These are phyloP conservation scores for Hypomyces perniciosus DNA, from an alignment of 2,329 filamentous ascomycete species.

Conservation along the genomic window DNA sequence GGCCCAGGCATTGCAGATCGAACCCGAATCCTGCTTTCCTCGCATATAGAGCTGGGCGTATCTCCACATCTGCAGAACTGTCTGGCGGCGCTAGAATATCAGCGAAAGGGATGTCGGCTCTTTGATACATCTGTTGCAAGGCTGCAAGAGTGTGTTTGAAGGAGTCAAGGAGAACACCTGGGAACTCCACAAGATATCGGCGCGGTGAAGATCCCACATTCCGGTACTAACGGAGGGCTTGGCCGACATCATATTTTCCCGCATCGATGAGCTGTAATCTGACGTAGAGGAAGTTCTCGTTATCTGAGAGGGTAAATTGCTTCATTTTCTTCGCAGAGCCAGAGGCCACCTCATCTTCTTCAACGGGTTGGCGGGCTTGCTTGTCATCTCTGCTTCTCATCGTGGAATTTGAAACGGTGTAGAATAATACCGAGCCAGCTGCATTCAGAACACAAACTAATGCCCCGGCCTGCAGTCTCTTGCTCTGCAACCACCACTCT, in stretches of 20 bases:
- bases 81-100: constrained; percentile 36
- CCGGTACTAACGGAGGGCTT: constrained; percentile 27
- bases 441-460: constrained; percentile 44
- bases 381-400: constrained; percentile 12
- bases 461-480: constrained; percentile 41
- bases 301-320: constrained; percentile 25
- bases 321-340: constrained; percentile 11
- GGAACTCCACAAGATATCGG: constrained; percentile 52
- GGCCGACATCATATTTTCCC: constrained; percentile 14
- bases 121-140: constrained; percentile 46
- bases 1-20: constrained; percentile 13
- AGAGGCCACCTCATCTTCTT: constrained; percentile 6
- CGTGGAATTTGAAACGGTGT: constrained; percentile 28
- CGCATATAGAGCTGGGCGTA: constrained; percentile 47
- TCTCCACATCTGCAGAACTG: constrained; percentile 14
- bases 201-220: constrained; percentile 10
- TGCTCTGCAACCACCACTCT: constrained; percentile 47
- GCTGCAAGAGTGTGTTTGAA: constrained; percentile 52
- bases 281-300: constrained; percentile 25
- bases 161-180: constrained; percentile 50
- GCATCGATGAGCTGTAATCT: constrained; percentile 25
- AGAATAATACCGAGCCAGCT: constrained; percentile 34
- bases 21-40: constrained; percentile 43
- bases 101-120: constrained; percentile 41
- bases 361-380: constrained; percentile 7